A percentile compares a stretch with the other conserved stretches of the same genome.
These are phyloP conservation scores for Heterobasidion occidentale DNA, from an alignment of 1,284 basidiomycete species.

Conservation along the genomic window DNA sequence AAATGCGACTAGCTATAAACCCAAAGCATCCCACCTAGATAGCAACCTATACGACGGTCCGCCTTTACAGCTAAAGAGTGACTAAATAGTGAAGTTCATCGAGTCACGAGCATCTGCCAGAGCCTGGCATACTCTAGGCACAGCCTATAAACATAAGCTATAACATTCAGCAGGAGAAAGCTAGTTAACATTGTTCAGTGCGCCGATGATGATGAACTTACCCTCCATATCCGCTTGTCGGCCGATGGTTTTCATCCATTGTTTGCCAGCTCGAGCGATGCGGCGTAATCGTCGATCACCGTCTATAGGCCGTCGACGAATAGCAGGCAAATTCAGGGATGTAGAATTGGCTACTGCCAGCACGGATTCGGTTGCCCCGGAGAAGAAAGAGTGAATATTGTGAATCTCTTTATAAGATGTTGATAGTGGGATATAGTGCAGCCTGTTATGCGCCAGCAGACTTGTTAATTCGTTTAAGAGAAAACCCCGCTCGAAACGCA, in stretches of 20 bases:
- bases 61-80: neutral
- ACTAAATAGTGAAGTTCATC: constrained; percentile 35
- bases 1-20: neutral
- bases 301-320: constrained; percentile 37
- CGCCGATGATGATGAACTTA: constrained; percentile 24
- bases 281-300: constrained; percentile 70
- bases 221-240: constrained; percentile 87
- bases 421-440: constrained; percentile 90
- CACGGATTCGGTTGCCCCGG: constrained; percentile 63
- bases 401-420: constrained; percentile 85
- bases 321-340: constrained; percentile 16
- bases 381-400: constrained; percentile 88
- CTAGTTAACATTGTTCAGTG: neutral
- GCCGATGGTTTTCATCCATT: constrained; percentile 83
- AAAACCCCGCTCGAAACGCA: constrained; percentile 25
- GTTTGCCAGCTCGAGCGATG: constrained; percentile 82
- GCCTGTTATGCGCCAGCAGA: constrained; percentile 37
- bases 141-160: constrained; percentile 82
- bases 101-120: constrained; percentile 75
- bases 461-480: neutral
- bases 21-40: neutral
- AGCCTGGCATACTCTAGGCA: constrained; percentile 86
- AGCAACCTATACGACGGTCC: neutral
- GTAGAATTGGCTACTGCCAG: constrained; percentile 50
- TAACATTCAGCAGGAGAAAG: constrained; percentile 8